These are phyloP conservation scores for Penicillium atrosanguineum DNA, from an alignment of 495 filamentous ascomycete genomes.

Conservation along the genomic window DNA sequence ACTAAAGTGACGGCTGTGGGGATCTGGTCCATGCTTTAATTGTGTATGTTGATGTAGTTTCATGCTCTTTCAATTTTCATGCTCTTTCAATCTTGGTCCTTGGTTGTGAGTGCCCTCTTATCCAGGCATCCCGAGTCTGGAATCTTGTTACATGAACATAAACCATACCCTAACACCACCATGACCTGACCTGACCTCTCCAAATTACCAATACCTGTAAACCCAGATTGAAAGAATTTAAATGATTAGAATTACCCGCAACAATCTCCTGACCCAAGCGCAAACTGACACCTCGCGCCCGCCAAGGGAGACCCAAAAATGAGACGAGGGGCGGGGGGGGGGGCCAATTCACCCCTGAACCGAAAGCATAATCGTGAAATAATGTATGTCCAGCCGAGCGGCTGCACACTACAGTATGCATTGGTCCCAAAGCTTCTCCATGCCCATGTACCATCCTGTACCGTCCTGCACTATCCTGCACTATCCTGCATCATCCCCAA, in stretches of 20 bases:
- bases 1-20: neutral
- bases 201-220: neutral
- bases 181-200: neutral
- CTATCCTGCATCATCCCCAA: neutral
- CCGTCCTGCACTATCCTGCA: too few species aligned
- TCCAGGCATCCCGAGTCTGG: neutral
- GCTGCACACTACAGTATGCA: slow-evolving; percentile 12
- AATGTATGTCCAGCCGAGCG: slow-evolving; percentile 7
- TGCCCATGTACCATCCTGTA: slow-evolving; percentile 1
- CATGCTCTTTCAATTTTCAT: neutral
- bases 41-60: neutral
- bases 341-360: neutral
- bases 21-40: neutral
- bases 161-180: neutral
- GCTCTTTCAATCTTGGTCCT: too few species aligned
- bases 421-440: slow-evolving; percentile 9
- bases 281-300: neutral
- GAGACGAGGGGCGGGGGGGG: too few species aligned
- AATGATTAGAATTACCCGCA: neutral
- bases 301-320: neutral
- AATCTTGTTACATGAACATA: neutral
- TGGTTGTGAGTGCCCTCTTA: too few species aligned
- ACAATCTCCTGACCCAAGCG: neutral
- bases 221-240: neutral
- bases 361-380: neutral